phyloP scores from a whole-genome alignment of 2,329 filamentous ascomycete genomes.

The Hypoxylon rubiginosum region DNA sequence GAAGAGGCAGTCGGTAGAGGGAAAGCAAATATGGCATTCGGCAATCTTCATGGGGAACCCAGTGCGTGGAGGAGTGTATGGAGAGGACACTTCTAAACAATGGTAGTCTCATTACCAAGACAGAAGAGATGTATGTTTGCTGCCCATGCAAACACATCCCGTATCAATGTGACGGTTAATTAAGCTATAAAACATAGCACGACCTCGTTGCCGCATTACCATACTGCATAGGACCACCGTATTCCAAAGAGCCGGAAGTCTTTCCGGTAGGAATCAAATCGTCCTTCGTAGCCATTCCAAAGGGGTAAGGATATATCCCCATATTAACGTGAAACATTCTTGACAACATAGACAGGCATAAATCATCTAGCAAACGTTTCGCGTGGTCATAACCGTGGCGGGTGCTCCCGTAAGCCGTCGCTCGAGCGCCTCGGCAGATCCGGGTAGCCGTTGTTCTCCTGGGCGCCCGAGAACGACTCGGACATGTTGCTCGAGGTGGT shows the following conservation, averaged over 20 bases:
- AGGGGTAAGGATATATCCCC: not conserved
- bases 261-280: not conserved
- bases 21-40: no score
- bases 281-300: not conserved
- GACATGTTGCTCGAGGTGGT: slow-evolving; percentile 42
- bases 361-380: not conserved
- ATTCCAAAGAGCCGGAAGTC: not conserved
- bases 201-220: not conserved
- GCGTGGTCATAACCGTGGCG: slow-evolving; percentile 47
- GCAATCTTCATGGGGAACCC: no score
- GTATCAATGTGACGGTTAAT: not conserved
- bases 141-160: not conserved
- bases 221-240: not conserved
- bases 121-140: not conserved
- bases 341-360: not conserved
- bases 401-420: slow-evolving; percentile 50
- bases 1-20: no score
- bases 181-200: not conserved
- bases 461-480: slow-evolving; percentile 43
- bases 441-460: slow-evolving; percentile 44
- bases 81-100: not conserved
- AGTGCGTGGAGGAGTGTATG: not conserved
- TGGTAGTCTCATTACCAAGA: not conserved
- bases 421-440: slow-evolving; percentile 48
- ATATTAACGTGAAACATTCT: not conserved